Conservation (phyloP, 768 basidiomycete species). For the Podaxis carcinomalis region DNA sequence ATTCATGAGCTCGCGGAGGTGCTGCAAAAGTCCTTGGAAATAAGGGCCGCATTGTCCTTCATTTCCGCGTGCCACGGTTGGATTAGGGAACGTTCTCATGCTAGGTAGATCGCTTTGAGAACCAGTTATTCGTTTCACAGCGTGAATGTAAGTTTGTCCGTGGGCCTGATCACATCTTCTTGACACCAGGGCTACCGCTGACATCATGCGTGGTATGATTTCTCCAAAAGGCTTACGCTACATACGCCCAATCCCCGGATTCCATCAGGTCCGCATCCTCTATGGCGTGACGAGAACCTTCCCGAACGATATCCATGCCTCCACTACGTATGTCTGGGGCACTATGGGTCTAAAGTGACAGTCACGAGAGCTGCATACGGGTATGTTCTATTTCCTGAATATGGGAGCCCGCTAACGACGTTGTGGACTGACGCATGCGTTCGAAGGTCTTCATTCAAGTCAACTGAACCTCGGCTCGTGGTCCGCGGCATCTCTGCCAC, state of each 20-base stretch:
- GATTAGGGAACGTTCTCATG: not conserved
- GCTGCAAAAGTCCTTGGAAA: not conserved
- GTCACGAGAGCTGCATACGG: not conserved
- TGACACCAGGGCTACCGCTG: not conserved
- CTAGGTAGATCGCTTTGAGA: not conserved
- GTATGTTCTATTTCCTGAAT: not conserved
- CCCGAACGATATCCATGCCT: not conserved
- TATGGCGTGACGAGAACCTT: not conserved
- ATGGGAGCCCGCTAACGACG: not conserved
- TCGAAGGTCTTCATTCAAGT: not conserved
- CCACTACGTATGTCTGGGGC: not conserved
- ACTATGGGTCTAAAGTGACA: not conserved
- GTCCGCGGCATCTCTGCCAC: not conserved
- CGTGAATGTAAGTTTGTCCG: not conserved
- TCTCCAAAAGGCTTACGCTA: constrained; percentile 1
- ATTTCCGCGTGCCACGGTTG: constrained; percentile 2
- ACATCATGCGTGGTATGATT: constrained; percentile 2
- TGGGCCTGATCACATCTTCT: not conserved
- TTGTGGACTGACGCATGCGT: not conserved
- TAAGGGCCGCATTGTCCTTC: not conserved
- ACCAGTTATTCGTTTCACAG: not conserved
- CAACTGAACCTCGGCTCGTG: not conserved
- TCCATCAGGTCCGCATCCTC: not conserved
- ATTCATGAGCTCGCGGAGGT: not conserved
- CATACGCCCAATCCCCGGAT: constrained; percentile 2